phyloP scores from a whole-genome alignment of 1,284 basidiomycete genomes.

The Cystobasidium sp. region DNA sequence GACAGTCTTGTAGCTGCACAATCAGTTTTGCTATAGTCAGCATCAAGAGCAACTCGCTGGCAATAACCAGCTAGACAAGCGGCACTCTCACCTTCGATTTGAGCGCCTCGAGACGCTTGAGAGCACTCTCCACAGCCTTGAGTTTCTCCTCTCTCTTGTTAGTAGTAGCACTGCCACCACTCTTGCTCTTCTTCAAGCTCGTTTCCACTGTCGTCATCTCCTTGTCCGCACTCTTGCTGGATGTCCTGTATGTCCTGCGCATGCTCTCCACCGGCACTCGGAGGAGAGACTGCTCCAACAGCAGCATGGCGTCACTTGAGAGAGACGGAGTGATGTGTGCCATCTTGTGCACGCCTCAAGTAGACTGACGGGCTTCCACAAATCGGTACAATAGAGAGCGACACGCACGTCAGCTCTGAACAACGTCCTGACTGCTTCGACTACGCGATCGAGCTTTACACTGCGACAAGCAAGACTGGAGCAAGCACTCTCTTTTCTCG shows the following conservation, averaged over 20 bases:
- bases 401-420: not conserved
- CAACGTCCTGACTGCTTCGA: not conserved
- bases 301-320: constrained; percentile 61
- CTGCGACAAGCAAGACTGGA: not conserved
- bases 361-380: too few species aligned
- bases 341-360: not conserved
- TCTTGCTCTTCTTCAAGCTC: constrained; percentile 64
- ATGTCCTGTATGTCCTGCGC: constrained; percentile 77
- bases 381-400: too few species aligned
- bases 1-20: constrained; percentile 36
- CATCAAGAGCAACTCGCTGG: constrained; percentile 40
- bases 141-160: constrained; percentile 63
- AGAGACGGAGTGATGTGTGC: not conserved
- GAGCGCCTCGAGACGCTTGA: constrained; percentile 71
- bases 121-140: constrained; percentile 72
- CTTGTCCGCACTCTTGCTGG: constrained; percentile 77
- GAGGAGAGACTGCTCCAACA: constrained; percentile 86
- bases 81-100: constrained; percentile 72
- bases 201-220: constrained; percentile 65
- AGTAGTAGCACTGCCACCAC: constrained; percentile 58
- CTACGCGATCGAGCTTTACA: not conserved
- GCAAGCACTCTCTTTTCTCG: not conserved
- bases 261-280: constrained; percentile 83
- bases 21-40: constrained; percentile 33
- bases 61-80: constrained; percentile 41